These are phyloP conservation scores for Beauveria rudraprayagi DNA, from an alignment of 2,329 filamentous ascomycete genomes.

Conservation along the genomic window DNA sequence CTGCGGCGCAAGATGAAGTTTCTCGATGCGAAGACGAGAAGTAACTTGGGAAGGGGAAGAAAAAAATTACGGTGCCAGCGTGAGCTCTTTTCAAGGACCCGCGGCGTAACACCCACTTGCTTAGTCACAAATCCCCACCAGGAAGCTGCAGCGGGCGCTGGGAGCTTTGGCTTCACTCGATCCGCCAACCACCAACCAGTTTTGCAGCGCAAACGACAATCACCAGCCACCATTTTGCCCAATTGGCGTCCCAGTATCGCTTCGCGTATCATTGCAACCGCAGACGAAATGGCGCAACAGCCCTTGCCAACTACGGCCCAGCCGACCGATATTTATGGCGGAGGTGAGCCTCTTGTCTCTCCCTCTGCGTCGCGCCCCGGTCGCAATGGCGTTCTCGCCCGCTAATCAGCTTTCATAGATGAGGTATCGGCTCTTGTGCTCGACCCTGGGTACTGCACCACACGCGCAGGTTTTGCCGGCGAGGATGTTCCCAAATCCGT, in stretches of 20 bases:
- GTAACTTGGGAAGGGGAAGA: not conserved
- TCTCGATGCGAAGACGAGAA: constrained; percentile 1
- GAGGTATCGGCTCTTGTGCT: constrained; percentile 96
- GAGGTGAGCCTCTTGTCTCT: constrained; percentile 37
- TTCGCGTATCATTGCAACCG: constrained; percentile 12
- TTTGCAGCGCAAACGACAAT: constrained; percentile 14
- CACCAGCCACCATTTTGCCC: constrained; percentile 14
- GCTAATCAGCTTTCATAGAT: constrained; percentile 46
- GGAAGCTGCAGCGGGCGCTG: not conserved
- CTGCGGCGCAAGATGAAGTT: not conserved
- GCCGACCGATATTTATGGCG: constrained; percentile 56
- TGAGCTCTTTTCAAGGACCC: constrained; percentile 7
- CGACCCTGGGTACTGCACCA: constrained; percentile 85
- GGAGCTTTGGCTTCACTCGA: constrained; percentile 4
- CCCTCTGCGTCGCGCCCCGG: constrained; percentile 9
- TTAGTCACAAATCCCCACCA: constrained; percentile 8
- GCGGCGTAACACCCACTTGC: not conserved
- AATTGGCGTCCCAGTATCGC: constrained; percentile 17
- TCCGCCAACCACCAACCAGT: constrained; percentile 2
- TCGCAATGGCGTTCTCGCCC: constrained; percentile 3
- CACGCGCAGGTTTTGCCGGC: constrained; percentile 91
- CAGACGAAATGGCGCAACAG: constrained; percentile 44
- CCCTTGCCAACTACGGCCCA: constrained; percentile 47
- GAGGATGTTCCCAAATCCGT: constrained; percentile 96
- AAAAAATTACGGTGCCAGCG: not conserved